phyloP scores from a whole-genome alignment of 1,284 basidiomycete species.

The Cystobasidium slooffiae region DNA sequence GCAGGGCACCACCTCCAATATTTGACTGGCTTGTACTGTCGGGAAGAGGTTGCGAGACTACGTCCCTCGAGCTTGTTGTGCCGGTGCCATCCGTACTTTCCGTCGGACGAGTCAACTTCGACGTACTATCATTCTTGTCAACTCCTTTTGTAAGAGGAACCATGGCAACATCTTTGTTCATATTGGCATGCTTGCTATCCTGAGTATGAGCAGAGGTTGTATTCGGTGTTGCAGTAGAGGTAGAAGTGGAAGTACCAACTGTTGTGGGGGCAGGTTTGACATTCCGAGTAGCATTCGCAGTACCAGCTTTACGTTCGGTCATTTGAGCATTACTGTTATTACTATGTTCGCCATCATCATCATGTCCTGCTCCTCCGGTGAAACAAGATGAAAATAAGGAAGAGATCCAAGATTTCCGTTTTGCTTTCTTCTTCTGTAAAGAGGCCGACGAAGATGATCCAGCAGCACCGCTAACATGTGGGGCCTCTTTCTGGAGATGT shows the following conservation, averaged over 20 bases:
- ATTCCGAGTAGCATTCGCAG: constrained; percentile 26
- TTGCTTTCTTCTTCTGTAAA: constrained; percentile 23
- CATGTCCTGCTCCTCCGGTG: constrained; percentile 17
- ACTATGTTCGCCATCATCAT: constrained; percentile 15
- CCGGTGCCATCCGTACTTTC: constrained; percentile 17
- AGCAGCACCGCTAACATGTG: not conserved
- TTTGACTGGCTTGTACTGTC: not conserved
- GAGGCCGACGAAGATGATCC: constrained; percentile 3
- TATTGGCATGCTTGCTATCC: not conserved
- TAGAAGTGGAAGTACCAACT: not conserved
- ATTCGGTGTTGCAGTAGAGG: not conserved
- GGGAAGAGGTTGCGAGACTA: not conserved
- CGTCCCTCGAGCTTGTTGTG: constrained; percentile 1
- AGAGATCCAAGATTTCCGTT: constrained; percentile 38
- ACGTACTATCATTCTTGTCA: constrained; percentile 17
- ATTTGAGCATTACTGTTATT: constrained; percentile 6
- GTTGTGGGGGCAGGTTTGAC: not conserved
- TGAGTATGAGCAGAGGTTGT: not conserved
- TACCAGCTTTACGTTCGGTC: constrained; percentile 39
- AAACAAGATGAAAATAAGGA: constrained; percentile 32
- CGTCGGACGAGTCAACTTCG: constrained; percentile 10
- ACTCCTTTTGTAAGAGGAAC: constrained; percentile 19
- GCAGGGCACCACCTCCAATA: not conserved
- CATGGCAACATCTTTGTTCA: constrained; percentile 7
- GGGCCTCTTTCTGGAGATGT: constrained; percentile 3